A percentile compares a stretch with the other conserved stretches of the same genome.
Evolutionary conservation across 495 filamentous ascomycete genomes (phyloP).

Genomic region (Bathelium albidoporum): DNA sequence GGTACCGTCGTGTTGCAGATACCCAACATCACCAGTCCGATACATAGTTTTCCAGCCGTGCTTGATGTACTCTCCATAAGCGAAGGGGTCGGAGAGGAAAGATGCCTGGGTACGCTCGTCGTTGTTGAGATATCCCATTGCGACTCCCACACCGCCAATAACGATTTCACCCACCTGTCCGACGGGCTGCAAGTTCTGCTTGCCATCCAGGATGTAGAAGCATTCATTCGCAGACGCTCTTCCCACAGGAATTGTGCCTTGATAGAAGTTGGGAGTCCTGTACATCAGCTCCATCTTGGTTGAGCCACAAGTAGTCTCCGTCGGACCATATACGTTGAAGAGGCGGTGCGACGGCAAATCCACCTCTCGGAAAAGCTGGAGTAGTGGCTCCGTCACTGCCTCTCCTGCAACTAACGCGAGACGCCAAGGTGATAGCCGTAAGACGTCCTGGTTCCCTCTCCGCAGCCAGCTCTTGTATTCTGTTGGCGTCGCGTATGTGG

Average conservation of each 20-base stretch:
- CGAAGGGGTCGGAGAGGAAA: not conserved
- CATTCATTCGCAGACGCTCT: slow-evolving; percentile 30
- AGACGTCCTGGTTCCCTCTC: no score
- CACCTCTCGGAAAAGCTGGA: no score
- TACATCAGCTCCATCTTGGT: not conserved
- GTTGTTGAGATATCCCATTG: slow-evolving; percentile 33
- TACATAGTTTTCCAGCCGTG: slow-evolving; percentile 5
- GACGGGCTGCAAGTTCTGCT: slow-evolving; percentile 27
- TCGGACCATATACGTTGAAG: not conserved
- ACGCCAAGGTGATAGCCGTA: no score
- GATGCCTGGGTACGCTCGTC: slow-evolving; percentile 16
- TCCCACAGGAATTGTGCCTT: no score
- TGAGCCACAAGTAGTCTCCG: not conserved
- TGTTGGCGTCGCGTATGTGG: no score
- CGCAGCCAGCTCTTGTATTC: no score
- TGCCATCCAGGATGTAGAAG: slow-evolving; percentile 35
- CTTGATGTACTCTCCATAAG: not conserved
- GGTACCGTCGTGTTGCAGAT: not conserved
- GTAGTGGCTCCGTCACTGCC: no score
- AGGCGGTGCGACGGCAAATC: no score
- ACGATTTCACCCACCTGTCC: slow-evolving; percentile 36
- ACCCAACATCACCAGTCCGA: slow-evolving; percentile 8
- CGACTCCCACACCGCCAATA: slow-evolving; percentile 35
- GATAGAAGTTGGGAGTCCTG: not conserved
- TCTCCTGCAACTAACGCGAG: no score